phyloP scores from a whole-genome alignment of 176 grass and related monocot species.

The Chloris gayana region DNA sequence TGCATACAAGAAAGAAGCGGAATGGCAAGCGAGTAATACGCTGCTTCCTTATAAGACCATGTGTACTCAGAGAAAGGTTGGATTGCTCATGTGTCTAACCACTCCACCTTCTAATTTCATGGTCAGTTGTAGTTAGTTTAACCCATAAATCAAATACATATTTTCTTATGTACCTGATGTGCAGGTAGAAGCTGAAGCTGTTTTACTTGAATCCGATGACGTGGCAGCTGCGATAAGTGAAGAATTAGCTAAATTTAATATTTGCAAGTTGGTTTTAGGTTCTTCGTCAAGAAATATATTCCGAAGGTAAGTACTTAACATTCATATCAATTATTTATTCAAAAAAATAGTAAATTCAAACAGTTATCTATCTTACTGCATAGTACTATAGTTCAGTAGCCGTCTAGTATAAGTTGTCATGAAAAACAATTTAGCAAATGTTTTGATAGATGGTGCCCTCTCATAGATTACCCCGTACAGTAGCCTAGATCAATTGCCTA shows the following conservation, averaged over 20 bases:
- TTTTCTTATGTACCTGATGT: slow-evolving; percentile 26
- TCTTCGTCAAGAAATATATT: slow-evolving; percentile 72
- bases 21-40: slow-evolving; percentile 64
- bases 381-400: background rate
- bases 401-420: background rate
- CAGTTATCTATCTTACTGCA: slow-evolving; percentile 8
- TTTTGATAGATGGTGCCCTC: slow-evolving; percentile 19
- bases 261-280: slow-evolving; percentile 72
- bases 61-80: slow-evolving; percentile 67
- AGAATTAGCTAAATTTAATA: slow-evolving; percentile 72
- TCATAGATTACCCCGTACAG: slow-evolving; percentile 5
- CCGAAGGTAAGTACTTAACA: slow-evolving; percentile 53
- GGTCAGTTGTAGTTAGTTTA: background rate
- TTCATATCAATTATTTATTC: background rate
- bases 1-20: slow-evolving; percentile 69
- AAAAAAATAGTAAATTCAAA: no score
- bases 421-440: background rate
- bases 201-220: slow-evolving; percentile 75
- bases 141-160: background rate
- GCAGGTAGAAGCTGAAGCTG: slow-evolving; percentile 84
- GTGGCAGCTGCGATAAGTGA: slow-evolving; percentile 61
- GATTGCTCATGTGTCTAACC: background rate
- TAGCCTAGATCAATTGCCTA: background rate
- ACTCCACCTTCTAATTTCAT: background rate
- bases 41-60: slow-evolving; percentile 73